A percentile compares a stretch with the other conserved stretches of the same genome.
These are phyloP conservation scores for Hirsutella minnesotensis DNA, from an alignment of 2,329 filamentous ascomycete species.

Conservation along the genomic window DNA sequence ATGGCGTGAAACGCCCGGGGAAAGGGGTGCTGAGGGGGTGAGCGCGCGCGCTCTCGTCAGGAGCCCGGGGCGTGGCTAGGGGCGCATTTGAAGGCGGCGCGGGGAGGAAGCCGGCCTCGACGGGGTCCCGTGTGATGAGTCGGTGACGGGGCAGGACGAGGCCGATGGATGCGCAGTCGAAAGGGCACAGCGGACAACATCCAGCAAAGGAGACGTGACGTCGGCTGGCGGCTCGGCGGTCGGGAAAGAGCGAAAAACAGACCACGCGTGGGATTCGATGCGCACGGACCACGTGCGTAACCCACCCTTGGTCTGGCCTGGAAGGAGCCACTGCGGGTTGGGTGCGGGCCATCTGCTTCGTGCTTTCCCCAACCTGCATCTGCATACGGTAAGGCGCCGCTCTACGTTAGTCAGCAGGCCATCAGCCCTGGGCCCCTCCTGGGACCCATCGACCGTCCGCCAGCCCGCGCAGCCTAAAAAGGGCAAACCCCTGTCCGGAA, in stretches of 20 bases:
- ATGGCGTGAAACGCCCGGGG: conserved; percentile 2
- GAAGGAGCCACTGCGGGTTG: too few species aligned
- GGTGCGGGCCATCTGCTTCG: too few species aligned
- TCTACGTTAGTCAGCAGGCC: too few species aligned
- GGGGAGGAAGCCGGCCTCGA: conserved; percentile 5
- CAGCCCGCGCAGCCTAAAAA: too few species aligned
- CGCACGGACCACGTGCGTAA: conserved; percentile 3
- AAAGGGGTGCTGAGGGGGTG: conserved; percentile 8
- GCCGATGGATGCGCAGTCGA: conserved; percentile 12
- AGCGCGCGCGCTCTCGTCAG: conserved; percentile 19
- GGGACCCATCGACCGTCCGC: too few species aligned
- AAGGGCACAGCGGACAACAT: conserved; percentile 16
- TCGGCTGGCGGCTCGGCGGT: conserved; percentile 18
- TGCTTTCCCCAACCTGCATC: too few species aligned
- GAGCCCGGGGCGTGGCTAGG: conserved; percentile 13
- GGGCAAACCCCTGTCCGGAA: too few species aligned
- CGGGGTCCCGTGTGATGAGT: neutral
- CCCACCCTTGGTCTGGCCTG: too few species aligned
- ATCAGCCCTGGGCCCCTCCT: too few species aligned
- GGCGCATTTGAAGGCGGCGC: conserved; percentile 10
- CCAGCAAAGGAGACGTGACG: conserved; percentile 19
- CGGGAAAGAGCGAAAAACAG: conserved; percentile 24
- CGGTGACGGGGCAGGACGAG: neutral
- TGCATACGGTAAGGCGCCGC: too few species aligned
- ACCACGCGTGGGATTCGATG: conserved; percentile 23